phyloP scores from a whole-genome alignment of 495 filamentous ascomycete genomes.

The Cladorrhinum samala region DNA sequence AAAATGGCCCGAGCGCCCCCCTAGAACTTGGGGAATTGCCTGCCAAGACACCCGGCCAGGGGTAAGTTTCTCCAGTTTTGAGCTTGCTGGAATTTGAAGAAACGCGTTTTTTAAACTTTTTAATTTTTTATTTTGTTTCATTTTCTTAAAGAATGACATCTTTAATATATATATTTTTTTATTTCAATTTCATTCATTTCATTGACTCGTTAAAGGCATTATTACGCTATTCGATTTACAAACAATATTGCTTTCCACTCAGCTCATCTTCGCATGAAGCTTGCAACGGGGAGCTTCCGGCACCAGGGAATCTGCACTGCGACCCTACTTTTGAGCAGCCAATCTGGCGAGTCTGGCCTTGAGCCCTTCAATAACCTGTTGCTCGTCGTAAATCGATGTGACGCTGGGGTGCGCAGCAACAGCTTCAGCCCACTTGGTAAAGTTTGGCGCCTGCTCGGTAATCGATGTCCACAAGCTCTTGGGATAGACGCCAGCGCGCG shows the following conservation, averaged over 20 bases:
- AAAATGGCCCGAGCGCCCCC: background rate
- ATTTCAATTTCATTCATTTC: background rate
- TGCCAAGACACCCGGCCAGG: background rate
- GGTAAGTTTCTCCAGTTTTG: too few species aligned
- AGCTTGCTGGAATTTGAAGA: too few species aligned
- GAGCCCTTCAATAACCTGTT: slow-evolving; percentile 23
- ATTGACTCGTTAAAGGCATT: background rate
- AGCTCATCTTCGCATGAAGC: background rate
- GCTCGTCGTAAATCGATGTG: slow-evolving; percentile 55
- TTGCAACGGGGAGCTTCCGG: too few species aligned
- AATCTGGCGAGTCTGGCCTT: slow-evolving; percentile 32
- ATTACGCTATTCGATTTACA: too few species aligned
- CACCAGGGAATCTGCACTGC: too few species aligned
- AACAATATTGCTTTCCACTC: too few species aligned
- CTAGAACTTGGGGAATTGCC: background rate
- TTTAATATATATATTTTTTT: background rate
- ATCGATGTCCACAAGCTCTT: slow-evolving; percentile 41
- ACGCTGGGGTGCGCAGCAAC: slow-evolving; percentile 61
- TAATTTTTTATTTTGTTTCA: background rate
- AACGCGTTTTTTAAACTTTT: too few species aligned
- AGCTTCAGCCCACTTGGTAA: slow-evolving; percentile 60
- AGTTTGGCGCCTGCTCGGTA: slow-evolving; percentile 53
- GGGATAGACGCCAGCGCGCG: slow-evolving; percentile 49
- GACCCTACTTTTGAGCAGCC: slow-evolving; percentile 4
- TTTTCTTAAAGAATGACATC: background rate